phyloP scores from a whole-genome alignment of 2,329 filamentous ascomycete genomes.

The Fusarium camptoceras region DNA sequence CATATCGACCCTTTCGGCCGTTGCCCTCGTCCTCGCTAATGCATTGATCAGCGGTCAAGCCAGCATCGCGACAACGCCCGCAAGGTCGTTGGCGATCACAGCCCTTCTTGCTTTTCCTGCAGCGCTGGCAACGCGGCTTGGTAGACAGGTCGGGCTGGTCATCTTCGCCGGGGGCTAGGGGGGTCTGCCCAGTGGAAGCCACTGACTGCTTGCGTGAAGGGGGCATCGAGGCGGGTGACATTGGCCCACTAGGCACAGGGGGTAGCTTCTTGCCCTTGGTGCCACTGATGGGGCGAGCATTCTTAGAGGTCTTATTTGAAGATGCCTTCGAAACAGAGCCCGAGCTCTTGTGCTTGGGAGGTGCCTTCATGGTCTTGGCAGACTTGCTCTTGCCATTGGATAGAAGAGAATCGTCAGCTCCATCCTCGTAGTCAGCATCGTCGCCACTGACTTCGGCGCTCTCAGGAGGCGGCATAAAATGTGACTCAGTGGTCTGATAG shows the following conservation, averaged over 20 bases:
- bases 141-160: constrained; percentile 93
- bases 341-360: constrained; percentile 56
- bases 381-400: constrained; percentile 56
- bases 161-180: constrained; percentile 75
- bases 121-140: constrained; percentile 97
- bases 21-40: constrained; percentile 98
- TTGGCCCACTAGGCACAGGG: constrained; percentile 58
- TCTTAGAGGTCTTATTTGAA: constrained; percentile 58
- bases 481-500: constrained; percentile 64
- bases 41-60: constrained; percentile 91
- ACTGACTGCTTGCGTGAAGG: constrained; percentile 81
- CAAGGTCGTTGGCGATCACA: constrained; percentile 97
- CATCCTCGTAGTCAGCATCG: constrained; percentile 51
- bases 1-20: constrained; percentile 93
- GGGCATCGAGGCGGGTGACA: constrained; percentile 75
- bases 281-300: constrained; percentile 52
- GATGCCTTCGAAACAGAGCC: constrained; percentile 49
- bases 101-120: constrained; percentile 99
- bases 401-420: constrained; percentile 51
- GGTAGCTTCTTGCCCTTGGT: constrained; percentile 66
- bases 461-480: constrained; percentile 64
- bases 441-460: constrained; percentile 55
- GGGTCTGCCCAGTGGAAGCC: constrained; percentile 64
- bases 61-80: constrained; percentile 94
- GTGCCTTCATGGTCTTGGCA: constrained; percentile 54